Conservation (phyloP, 345 rosid species). For the Turritis glabra region DNA sequence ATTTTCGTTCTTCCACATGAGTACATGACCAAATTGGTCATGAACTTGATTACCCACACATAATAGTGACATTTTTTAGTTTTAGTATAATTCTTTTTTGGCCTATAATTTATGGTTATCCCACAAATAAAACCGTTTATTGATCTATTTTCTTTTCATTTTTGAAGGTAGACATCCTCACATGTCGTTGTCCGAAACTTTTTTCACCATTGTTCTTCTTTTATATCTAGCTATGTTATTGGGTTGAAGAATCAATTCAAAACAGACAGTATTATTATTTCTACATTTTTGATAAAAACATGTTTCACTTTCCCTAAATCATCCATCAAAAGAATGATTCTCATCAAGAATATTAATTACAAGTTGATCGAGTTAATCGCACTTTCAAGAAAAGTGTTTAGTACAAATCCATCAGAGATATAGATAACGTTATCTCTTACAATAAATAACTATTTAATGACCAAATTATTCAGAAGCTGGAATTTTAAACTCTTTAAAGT, state of each 20-base stretch:
- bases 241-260: constrained; percentile 7
- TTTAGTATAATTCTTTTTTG: too few relatives aligned
- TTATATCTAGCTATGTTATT: background rate
- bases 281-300: background rate
- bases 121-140: background rate
- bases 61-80: too few relatives aligned
- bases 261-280: background rate
- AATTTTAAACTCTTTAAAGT: background rate
- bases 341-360: constrained; percentile 20
- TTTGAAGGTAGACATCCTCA: constrained; percentile 1
- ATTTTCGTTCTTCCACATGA: too few relatives aligned
- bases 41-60: too few relatives aligned
- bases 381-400: background rate
- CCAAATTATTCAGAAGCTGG: background rate
- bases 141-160: background rate
- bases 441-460: background rate
- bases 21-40: too few relatives aligned
- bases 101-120: too few relatives aligned
- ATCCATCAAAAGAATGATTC: constrained; percentile 10
- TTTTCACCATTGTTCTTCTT: constrained; percentile 15
- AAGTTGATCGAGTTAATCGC: constrained; percentile 13
- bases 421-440: constrained; percentile 17
- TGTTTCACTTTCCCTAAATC: background rate
- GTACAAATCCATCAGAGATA: constrained; percentile 5
- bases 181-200: constrained; percentile 29